Conservation (phyloP, 352 stramenopile genomes). For the Globisporangium mamillatum region DNA sequence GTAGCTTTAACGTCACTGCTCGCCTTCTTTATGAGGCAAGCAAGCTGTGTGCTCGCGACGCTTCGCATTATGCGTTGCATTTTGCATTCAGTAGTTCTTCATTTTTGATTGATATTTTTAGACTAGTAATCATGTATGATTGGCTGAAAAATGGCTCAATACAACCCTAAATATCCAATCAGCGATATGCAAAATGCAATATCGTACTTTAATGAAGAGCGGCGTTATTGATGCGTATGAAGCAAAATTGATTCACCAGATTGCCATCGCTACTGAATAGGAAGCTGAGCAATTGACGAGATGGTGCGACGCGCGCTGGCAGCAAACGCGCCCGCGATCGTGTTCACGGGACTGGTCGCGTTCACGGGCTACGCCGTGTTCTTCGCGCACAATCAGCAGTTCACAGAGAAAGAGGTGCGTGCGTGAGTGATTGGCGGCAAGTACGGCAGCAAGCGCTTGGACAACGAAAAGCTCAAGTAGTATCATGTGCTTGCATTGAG, state of each 20-base stretch:
- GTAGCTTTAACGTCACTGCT: not conserved
- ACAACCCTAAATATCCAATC: not conserved
- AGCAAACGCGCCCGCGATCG: slow-evolving; percentile 48
- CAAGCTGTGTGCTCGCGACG: not conserved
- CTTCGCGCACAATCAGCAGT: slow-evolving; percentile 80
- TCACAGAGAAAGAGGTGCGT: slow-evolving; percentile 64
- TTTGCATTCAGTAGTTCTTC: not conserved
- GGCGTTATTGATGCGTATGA: slow-evolving; percentile 1
- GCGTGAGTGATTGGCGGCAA: not conserved
- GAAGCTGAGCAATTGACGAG: not conserved
- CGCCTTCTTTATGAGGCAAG: not conserved
- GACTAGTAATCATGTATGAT: not conserved
- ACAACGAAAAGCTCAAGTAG: not conserved
- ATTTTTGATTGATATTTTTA: not conserved
- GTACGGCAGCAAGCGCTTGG: not conserved
- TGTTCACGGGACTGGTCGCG: slow-evolving; percentile 39
- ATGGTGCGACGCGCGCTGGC: slow-evolving; percentile 20
- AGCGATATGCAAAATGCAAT: not conserved
- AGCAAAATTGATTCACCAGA: not conserved
- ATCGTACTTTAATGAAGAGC: slow-evolving; percentile 7
- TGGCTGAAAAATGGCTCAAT: slow-evolving; percentile 12
- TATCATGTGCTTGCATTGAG: not conserved
- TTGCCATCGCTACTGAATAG: not conserved
- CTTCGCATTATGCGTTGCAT: not conserved
- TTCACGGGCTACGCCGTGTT: slow-evolving; percentile 62